A percentile compares a stretch with the other conserved stretches of the same genome.
Conservation (phyloP, 2,329 filamentous ascomycete genomes). For the Onygena corvina region DNA sequence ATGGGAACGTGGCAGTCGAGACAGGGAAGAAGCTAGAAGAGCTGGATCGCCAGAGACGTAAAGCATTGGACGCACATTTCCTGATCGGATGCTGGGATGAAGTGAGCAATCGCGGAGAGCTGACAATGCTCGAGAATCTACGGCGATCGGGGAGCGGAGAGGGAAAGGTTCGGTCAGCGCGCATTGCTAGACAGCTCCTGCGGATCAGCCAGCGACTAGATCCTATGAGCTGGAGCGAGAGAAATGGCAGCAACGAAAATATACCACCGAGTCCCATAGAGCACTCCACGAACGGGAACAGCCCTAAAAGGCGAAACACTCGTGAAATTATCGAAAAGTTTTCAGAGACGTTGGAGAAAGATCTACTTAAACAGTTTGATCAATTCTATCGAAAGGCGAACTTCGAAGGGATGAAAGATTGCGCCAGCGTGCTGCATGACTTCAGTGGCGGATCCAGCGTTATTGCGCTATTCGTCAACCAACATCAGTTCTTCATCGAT, state of each 20-base stretch:
- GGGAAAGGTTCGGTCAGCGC: conserved; percentile 84
- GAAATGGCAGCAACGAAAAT: conserved; percentile 43
- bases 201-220: conserved; percentile 89
- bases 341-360: conserved; percentile 87
- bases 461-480: conserved; percentile 92
- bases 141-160: conserved; percentile 73
- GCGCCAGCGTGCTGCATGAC: conserved; percentile 81
- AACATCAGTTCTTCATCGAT: conserved; percentile 99
- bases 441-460: conserved; percentile 95
- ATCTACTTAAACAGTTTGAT: conserved; percentile 90
- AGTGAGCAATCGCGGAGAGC: conserved; percentile 76
- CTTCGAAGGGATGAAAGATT: conserved; percentile 97
- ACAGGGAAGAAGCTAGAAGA: conserved; percentile 92
- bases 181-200: conserved; percentile 85
- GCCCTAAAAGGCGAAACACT: conserved; percentile 47
- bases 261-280: background rate
- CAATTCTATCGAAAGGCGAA: conserved; percentile 91
- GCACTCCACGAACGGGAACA: conserved; percentile 37
- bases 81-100: conserved; percentile 95
- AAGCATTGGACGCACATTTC: conserved; percentile 87
- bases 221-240: conserved; percentile 54
- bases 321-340: conserved; percentile 93
- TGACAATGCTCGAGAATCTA: conserved; percentile 79
- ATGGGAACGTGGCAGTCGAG: conserved; percentile 82
- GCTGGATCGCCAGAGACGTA: conserved; percentile 76